Base-by-base conservation (phyloP, 805 yeast species). In the Candida michaelii region DNA sequence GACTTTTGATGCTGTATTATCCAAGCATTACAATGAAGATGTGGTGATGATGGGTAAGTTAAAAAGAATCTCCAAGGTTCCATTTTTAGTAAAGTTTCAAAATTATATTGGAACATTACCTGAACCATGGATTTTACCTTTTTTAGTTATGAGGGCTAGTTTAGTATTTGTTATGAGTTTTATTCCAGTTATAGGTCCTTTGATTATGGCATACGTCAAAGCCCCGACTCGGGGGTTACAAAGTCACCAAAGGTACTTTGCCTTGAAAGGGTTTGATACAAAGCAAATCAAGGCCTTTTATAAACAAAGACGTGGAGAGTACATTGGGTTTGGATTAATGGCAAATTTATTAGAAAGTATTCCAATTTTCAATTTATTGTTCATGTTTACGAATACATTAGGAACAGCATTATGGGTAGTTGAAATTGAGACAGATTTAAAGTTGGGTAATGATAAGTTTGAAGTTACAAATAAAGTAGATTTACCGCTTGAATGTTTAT, bases 321-420 rank as follows among this genome's bases (percentile, higher is more conserved):
- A 74, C 47, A 61, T 70, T 46, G 70, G 70, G 4, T 82, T 77
- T 58, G 89, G 88, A 0, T 50, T 79, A 25, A 61, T 70, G 12
- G 71, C 82, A 1, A 67, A 74, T 24, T 19, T 73, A 1, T 54
- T 83, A 27, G 87, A 82, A 50, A 60, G 69, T 46, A 60, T 79
- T 9, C 88, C 89, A 1, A 46, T 79, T 16, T 43, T 79, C 2
- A 74, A 78, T 24, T 62, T 79, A 10, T 60, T 80, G 27, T 80
- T 83, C 45, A 66, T 73, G 49, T 76, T 78, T 47, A 78, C 87
- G 8, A 79, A 80, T 56, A 73, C 73, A 2, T 64, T 77, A 3
- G 88, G 85, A 5, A 82, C 82, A 9, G 86, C 87, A 0, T 57
- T 79, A 35, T 83, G 88, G 88, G 80, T 79, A 3, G 73, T 67